phyloP scores from a whole-genome alignment of 305 asterid genomes.

The Petunia hybrid region DNA sequence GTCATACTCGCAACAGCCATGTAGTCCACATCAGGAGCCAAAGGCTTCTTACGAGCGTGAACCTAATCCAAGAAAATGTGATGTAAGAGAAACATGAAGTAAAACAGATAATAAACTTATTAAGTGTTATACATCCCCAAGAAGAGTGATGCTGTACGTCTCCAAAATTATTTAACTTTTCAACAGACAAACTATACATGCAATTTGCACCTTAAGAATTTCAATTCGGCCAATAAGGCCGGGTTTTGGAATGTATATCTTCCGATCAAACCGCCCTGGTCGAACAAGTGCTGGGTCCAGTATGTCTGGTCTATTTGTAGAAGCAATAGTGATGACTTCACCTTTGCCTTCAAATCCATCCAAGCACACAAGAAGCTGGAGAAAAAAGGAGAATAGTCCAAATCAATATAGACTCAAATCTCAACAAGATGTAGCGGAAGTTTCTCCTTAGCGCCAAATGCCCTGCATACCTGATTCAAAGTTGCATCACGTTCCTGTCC shows the following conservation, averaged over 20 bases:
- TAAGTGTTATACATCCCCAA: background rate
- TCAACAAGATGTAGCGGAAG: constrained; percentile 37
- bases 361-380: constrained; percentile 94
- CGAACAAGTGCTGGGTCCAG: constrained; percentile 98
- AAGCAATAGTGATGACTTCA: constrained; percentile 97
- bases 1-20: constrained; percentile 89
- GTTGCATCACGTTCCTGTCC: constrained; percentile 99
- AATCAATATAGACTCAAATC: constrained; percentile 36
- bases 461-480: constrained; percentile 80
- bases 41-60: constrained; percentile 94
- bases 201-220: constrained; percentile 73
- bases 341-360: constrained; percentile 99
- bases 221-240: constrained; percentile 92
- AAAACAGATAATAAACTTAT: constrained; percentile 12
- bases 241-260: constrained; percentile 91
- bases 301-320: constrained; percentile 97
- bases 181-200: constrained; percentile 27
- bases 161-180: background rate
- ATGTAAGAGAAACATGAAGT: constrained; percentile 23
- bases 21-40: constrained; percentile 94
- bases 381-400: constrained; percentile 41
- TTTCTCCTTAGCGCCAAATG: constrained; percentile 30
- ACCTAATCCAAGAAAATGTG: constrained; percentile 58
- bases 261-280: constrained; percentile 96
- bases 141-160: constrained; percentile 26